Conservation (phyloP, 768 basidiomycete species). For the Phlegmacium glaucopus region DNA sequence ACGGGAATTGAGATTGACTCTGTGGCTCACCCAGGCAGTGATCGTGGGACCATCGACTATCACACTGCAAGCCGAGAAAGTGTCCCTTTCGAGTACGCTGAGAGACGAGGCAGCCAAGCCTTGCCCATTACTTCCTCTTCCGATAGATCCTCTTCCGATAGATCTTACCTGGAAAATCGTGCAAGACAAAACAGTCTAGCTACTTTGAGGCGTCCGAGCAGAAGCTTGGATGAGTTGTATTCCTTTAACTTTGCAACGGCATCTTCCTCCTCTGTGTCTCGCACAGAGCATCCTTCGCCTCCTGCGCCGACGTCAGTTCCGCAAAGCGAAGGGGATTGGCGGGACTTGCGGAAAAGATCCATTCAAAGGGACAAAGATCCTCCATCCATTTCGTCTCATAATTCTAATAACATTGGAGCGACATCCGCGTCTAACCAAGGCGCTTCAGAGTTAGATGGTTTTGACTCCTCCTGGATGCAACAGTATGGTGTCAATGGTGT, state of each 20-base stretch:
- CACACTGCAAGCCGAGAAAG: conserved; percentile 17
- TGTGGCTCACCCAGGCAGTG: conserved; percentile 31
- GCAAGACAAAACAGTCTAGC: conserved; percentile 56
- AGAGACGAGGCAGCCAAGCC: conserved; percentile 56
- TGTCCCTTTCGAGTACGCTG: conserved; percentile 6
- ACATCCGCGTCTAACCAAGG: conserved; percentile 3
- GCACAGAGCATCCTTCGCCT: conserved; percentile 15
- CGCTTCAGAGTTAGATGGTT: conserved; percentile 29
- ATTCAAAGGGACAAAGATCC: conserved; percentile 25
- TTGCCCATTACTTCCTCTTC: conserved; percentile 44
- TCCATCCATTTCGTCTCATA: conserved; percentile 10
- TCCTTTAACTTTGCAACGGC: conserved; percentile 14
- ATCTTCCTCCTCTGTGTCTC: conserved; percentile 5
- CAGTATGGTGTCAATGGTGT: conserved; percentile 19
- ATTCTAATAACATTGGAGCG: conserved; percentile 1
- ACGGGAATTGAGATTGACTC: conserved; percentile 40
- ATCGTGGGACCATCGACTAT: conserved; percentile 20
- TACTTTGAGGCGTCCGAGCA: conserved; percentile 59
- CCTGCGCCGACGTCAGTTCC: conserved; percentile 40
- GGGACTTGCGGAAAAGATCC: conserved; percentile 42
- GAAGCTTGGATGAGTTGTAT: conserved; percentile 50
- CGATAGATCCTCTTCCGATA: conserved; percentile 16
- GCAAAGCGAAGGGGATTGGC: conserved; percentile 56
- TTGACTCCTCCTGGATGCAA: conserved; percentile 37
- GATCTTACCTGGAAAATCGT: conserved; percentile 25